Base-by-base conservation (phyloP, 1,284 basidiomycete species). In the Pseudozyma tsukubaensis region DNA sequence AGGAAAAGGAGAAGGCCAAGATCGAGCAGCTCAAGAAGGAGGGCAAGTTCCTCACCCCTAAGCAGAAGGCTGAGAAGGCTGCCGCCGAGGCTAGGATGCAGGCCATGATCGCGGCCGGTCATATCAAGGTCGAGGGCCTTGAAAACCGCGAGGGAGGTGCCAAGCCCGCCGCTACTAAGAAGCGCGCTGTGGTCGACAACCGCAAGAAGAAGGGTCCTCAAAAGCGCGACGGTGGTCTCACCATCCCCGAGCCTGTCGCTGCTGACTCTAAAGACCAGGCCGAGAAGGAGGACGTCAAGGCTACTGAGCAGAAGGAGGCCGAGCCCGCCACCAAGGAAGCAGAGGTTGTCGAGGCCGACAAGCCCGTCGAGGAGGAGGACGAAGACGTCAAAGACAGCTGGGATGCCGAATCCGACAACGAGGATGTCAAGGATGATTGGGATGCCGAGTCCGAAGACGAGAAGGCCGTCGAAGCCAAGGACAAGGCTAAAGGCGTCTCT, bases 11-110 rank as follows among this genome's bases (percentile, higher is more conserved):
- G 63, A 78, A 72, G 61, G 72, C 72, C 35, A 83, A 83, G 63
- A 72, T 70, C 50, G 83, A 84, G 63, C 83, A 83, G 69, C 76
- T 83, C 60, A 76, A 77, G 57, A 81, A 79, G 63, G 83, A 84
- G 67, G 83, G 83, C 62, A 83, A 83, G 72, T 77, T 83, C 16
- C 69, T 84, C 36, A 84, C 83, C 1, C 82, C 83, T 40, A 97
- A 97, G 86, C 95, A 99, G 85, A 97, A 95, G 86, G 92, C 94
- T 80, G 95, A 98, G 85, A 91, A 90, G 78, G 92, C 92, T 16
- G 92, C 91, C 65, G 95, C 94, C 9, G 95, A 98, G 85, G 90
- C 93, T 39, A 90, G 95, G 60, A 92, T 92, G 85, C 90, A 96
- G 85, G 96, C 96, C 4, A 89, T 99, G 62, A 88, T 99, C 53